Evolutionary conservation across 2,329 filamentous ascomycete species (phyloP).

Genomic region (Paecilomyces fulvus): DNA sequence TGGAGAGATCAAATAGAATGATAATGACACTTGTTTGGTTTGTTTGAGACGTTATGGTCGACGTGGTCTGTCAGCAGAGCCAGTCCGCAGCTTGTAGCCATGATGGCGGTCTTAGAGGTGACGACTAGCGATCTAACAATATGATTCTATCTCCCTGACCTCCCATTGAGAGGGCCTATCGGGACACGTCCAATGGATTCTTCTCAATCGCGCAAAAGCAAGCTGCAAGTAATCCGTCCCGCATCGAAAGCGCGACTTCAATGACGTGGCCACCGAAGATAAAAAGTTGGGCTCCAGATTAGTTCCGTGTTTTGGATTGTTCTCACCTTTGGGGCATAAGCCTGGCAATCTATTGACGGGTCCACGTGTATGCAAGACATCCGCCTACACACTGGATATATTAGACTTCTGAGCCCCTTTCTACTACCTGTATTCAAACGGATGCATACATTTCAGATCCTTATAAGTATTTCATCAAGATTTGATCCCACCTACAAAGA

Average conservation of each 20-base stretch:
- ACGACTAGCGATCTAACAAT: slow-evolving; percentile 1
- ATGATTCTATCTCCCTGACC: not conserved
- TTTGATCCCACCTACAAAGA: no score
- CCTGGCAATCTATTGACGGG: slow-evolving; percentile 9
- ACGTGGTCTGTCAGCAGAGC: not conserved
- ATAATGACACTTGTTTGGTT: not conserved
- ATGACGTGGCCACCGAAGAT: slow-evolving; percentile 26
- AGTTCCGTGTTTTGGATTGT: slow-evolving; percentile 14
- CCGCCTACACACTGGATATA: not conserved
- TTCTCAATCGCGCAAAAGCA: not conserved
- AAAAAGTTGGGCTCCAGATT: slow-evolving; percentile 12
- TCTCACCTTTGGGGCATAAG: slow-evolving; percentile 6
- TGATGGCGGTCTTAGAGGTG: slow-evolving; percentile 1
- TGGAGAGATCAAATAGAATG: slow-evolving; percentile 30
- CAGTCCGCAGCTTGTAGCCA: not conserved
- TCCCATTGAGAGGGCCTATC: not conserved
- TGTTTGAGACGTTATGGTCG: not conserved
- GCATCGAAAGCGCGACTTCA: slow-evolving; percentile 16
- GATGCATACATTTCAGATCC: not conserved
- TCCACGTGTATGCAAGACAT: slow-evolving; percentile 11
- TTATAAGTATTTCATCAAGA: no score
- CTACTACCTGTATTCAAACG: not conserved
- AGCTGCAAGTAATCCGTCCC: slow-evolving; percentile 2
- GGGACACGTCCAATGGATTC: not conserved
- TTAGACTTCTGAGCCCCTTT: not conserved